phyloP scores from a whole-genome alignment of 208 protist species.

The Angomonas ambiguus region DNA sequence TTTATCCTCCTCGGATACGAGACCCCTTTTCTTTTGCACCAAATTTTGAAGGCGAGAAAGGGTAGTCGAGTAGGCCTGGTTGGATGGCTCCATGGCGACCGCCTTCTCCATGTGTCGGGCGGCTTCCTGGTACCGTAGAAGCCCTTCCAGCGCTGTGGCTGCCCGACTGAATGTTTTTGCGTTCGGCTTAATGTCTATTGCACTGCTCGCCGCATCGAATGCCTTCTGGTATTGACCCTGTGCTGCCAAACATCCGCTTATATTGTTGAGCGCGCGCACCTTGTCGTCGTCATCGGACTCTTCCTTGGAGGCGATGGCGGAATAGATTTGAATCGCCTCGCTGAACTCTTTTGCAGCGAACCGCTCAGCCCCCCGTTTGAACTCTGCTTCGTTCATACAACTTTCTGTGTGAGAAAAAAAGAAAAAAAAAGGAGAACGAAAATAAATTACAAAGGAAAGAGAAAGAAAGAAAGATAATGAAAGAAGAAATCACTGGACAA shows the following conservation, averaged over 20 bases:
- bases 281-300: constrained; percentile 19
- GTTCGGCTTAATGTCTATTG: constrained; percentile 35
- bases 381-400: constrained; percentile 43
- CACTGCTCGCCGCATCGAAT: constrained; percentile 40
- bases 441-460: constrained; percentile 4
- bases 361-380: constrained; percentile 42
- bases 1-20: constrained; percentile 29
- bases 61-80: constrained; percentile 25
- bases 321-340: constrained; percentile 52
- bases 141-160: constrained; percentile 64
- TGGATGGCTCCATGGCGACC: constrained; percentile 26
- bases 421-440: background rate
- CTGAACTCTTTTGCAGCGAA: constrained; percentile 40
- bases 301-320: constrained; percentile 21
- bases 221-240: constrained; percentile 50
- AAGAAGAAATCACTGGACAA: too few relatives aligned
- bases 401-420: background rate
- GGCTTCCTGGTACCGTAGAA: constrained; percentile 69
- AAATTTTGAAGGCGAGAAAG: constrained; percentile 37
- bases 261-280: constrained; percentile 70
- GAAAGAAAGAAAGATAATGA: too few relatives aligned
- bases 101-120: constrained; percentile 32
- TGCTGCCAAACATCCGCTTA: constrained; percentile 74
- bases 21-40: constrained; percentile 30
- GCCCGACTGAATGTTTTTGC: constrained; percentile 59